phyloP scores from a whole-genome alignment of 192 early-diverging fungal species.

The Neocallimastix lanati region DNA sequence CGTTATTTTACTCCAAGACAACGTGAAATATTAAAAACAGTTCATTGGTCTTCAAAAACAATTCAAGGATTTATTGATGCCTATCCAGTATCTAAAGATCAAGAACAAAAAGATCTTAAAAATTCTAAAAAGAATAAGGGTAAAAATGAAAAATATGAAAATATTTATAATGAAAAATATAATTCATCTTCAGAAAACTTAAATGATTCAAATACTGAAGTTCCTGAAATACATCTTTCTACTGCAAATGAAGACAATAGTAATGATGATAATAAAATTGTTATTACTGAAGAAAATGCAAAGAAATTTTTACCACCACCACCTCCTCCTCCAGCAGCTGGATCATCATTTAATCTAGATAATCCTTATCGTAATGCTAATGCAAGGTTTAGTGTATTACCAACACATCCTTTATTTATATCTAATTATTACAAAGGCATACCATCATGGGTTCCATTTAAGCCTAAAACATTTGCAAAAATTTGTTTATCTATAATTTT shows the following conservation, averaged over 20 bases:
- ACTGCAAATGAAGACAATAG: no score
- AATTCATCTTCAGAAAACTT: no score
- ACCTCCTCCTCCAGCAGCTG: no score
- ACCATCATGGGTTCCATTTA: not conserved
- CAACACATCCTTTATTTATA: not conserved
- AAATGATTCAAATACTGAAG: no score
- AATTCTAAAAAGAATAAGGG: no score
- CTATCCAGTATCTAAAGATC: not conserved
- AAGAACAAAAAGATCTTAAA: no score
- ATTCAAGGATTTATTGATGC: constrained; percentile 21
- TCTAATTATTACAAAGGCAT: not conserved
- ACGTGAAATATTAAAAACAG: constrained; percentile 19
- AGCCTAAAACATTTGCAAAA: not conserved
- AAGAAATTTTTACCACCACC: not conserved
- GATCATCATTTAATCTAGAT: not conserved
- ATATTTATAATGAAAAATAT: no score
- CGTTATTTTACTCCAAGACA: constrained; percentile 11
- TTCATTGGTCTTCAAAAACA: constrained; percentile 17
- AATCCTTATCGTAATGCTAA: not conserved
- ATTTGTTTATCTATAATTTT: not conserved
- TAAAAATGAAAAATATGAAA: no score
- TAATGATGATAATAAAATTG: not conserved
- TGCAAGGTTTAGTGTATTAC: not conserved
- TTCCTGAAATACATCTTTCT: no score
- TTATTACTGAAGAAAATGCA: not conserved